Conservation (phyloP, 768 basidiomycete species). For the Mycena belliarum region DNA sequence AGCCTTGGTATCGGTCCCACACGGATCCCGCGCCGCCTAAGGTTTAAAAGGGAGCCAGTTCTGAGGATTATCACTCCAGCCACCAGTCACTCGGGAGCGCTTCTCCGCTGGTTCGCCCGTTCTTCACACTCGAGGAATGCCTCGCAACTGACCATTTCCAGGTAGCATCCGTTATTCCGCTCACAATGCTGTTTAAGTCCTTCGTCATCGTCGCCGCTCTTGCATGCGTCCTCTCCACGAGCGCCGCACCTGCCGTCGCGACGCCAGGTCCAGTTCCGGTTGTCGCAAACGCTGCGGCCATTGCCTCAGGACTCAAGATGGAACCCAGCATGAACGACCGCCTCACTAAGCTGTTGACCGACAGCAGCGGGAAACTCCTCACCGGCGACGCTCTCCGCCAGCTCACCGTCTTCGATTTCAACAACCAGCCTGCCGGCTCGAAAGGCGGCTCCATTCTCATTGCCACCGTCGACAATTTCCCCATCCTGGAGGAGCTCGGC, state of each 20-base stretch:
- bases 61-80: neutral
- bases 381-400: neutral
- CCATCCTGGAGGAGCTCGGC: neutral
- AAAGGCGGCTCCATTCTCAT: neutral
- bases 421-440: neutral
- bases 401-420: neutral
- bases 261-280: neutral
- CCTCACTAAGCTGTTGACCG: neutral
- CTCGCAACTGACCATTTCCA: neutral
- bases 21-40: neutral
- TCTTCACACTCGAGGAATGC: neutral
- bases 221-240: neutral
- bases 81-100: neutral
- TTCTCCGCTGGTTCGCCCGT: neutral
- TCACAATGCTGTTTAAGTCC: neutral
- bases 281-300: neutral
- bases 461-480: neutral
- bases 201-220: neutral
- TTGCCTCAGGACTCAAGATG: neutral
- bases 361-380: conserved; percentile 1
- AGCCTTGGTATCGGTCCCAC: too few relatives aligned
- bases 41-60: neutral
- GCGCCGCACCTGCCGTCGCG: neutral
- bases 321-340: neutral
- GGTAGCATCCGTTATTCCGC: neutral